Percentiles rank a stretch among this genome's conserved stretches.
Evolutionary conservation across 306 rosid genomes (phyloP).

Genomic region (Prunus davidiana): DNA sequence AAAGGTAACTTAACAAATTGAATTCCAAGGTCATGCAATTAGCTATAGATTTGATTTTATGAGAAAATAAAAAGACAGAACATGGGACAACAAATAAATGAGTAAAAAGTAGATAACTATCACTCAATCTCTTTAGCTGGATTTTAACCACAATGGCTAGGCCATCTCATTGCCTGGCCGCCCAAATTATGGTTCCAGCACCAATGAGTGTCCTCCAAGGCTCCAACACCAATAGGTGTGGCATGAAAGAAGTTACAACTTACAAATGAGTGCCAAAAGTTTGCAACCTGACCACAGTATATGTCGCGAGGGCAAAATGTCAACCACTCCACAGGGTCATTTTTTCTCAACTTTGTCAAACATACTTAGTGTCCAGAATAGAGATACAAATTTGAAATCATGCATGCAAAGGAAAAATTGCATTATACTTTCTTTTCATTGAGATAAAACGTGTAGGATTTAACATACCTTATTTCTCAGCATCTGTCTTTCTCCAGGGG

Average conservation of each 20-base stretch:
- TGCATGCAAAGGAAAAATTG: neutral
- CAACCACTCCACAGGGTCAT: neutral
- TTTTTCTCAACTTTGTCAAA: neutral
- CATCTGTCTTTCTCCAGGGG: slow-evolving; percentile 81
- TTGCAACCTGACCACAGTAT: neutral
- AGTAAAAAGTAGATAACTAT: neutral
- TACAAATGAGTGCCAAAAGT: neutral
- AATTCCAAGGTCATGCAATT: neutral
- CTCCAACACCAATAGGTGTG: neutral
- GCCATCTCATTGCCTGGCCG: neutral
- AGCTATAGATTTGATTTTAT: neutral
- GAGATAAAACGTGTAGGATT: neutral
- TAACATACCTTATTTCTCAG: slow-evolving; percentile 77
- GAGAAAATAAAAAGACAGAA: neutral
- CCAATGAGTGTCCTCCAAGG: neutral
- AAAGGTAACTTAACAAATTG: neutral
- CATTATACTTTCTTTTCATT: neutral
- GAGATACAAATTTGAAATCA: neutral
- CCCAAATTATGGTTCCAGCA: slow-evolving; percentile 4
- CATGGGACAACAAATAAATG: neutral
- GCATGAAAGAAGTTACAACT: slow-evolving; percentile 1
- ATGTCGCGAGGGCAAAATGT: neutral
- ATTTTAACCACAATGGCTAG: neutral
- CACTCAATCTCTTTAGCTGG: neutral
- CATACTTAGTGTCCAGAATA: neutral